Base-by-base conservation (phyloP, 306 rosid species). In the Parietaria judaica region DNA sequence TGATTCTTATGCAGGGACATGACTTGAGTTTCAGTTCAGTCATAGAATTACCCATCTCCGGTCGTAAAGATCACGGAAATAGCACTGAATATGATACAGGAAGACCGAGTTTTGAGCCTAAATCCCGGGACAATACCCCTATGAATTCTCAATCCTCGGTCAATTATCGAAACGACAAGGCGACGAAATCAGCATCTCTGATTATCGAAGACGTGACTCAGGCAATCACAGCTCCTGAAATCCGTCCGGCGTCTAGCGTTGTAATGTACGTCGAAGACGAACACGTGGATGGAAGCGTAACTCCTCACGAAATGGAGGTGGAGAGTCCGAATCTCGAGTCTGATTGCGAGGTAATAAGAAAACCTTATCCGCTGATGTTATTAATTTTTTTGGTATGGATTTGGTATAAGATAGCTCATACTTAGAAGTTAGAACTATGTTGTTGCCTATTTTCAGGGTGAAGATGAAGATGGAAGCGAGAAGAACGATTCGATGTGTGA, bases 1-100 rank as follows among this genome's bases (percentile, higher is more conserved):
- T 70, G 6, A 56, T 50, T 68, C 35, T 69, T 74, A 66, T 71
- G 71, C 86, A 88, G 97, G 74, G 74, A 73, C 50, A 60, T 66
- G 59, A 67, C 70, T 63, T 63, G 52, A 67, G 66, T 66, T 37
- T 65, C 58, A 64, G 76, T 74, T 72, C 81, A 64, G 48, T 59
- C 44, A 71, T 67, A 54, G 90, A 81, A 56, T 68, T 12, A 72
- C 61, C 58, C 77, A 54, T 41, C 51, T 61, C 64, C 54, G 61
- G 57, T 23, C 31, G 31, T 50, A 72, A 73, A 41, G 75, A 70
- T 63, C 72, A 57, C 57, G 58, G 67, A 54, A 66, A 16, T 43
- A 63, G 49, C 67, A 67, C 69, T 16, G 61, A 58, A 55, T 61
- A 66, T 57, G 66, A 72, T 64, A 75, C 75, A 59, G 80, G 74